phyloP scores from a whole-genome alignment of 2,329 filamentous ascomycete species.

The Colletotrichum sp. region DNA sequence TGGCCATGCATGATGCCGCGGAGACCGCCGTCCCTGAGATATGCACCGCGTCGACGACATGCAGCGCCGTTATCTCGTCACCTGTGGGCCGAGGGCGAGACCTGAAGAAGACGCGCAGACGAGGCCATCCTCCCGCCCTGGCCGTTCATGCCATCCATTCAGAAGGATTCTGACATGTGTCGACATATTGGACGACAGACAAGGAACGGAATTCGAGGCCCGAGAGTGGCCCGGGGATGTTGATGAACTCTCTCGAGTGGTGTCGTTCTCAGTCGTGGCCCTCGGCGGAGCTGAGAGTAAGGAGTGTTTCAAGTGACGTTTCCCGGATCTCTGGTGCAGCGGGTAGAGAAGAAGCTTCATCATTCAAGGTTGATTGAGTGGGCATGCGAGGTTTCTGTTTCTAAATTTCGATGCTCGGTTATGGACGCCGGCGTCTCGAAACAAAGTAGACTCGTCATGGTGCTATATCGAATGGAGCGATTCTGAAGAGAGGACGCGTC shows the following conservation, averaged over 20 bases:
- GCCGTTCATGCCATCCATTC: background rate
- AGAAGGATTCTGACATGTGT: background rate
- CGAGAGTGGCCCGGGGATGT: background rate
- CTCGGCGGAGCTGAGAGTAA: background rate
- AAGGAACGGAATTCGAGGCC: background rate
- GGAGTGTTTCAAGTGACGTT: slow-evolving; percentile 8
- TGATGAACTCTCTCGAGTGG: background rate
- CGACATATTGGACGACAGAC: background rate
- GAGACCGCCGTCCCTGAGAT: background rate
- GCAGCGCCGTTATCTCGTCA: slow-evolving; percentile 14
- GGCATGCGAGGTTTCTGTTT: background rate
- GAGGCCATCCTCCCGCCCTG: background rate
- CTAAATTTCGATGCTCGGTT: background rate
- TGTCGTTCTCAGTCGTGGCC: background rate
- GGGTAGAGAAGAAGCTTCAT: background rate
- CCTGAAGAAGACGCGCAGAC: background rate
- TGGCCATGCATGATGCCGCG: background rate
- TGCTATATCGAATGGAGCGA: background rate
- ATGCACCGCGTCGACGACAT: background rate
- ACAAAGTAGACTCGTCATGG: slow-evolving; percentile 11
- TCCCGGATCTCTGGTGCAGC: background rate
- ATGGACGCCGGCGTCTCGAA: slow-evolving; percentile 6
- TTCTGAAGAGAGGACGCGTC: background rate
- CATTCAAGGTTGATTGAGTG: background rate
- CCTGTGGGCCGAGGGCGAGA: background rate